Percentiles rank a stretch among this genome's conserved stretches.
Evolutionary conservation across 2,329 filamentous ascomycete species (phyloP).

Genomic region (Capronia americana): DNA sequence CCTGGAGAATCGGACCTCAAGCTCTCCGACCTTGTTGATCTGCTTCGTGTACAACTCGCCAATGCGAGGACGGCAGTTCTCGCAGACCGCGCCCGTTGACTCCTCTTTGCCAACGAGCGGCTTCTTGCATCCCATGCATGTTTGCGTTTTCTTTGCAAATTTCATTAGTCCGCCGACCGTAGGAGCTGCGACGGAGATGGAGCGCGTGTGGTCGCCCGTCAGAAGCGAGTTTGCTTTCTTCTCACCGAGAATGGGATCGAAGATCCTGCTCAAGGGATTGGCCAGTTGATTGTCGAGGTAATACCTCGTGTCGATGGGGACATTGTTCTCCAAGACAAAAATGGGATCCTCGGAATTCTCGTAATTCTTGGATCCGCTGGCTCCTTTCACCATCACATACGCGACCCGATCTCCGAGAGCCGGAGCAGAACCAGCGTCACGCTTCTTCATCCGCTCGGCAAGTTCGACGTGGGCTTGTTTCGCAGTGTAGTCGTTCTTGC

Average conservation of each 20-base stretch:
- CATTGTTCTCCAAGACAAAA: slow-evolving; percentile 94
- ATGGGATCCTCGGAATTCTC: slow-evolving; percentile 97
- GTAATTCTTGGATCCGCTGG: slow-evolving; percentile 89
- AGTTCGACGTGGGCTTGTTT: slow-evolving; percentile 98
- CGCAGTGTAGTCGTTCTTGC: slow-evolving; percentile 85
- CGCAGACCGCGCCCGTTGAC: slow-evolving; percentile 83
- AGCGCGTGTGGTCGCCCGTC: slow-evolving; percentile 91
- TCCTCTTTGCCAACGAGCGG: slow-evolving; percentile 82
- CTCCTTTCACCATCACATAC: slow-evolving; percentile 95
- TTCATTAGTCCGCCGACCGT: slow-evolving; percentile 96
- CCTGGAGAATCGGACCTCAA: slow-evolving; percentile 89
- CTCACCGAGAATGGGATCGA: slow-evolving; percentile 95
- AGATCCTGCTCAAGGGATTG: slow-evolving; percentile 92
- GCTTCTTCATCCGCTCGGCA: slow-evolving; percentile 94
- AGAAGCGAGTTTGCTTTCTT: slow-evolving; percentile 86
- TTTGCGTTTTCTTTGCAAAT: slow-evolving; percentile 96
- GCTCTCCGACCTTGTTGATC: slow-evolving; percentile 82
- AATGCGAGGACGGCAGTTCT: slow-evolving; percentile 80
- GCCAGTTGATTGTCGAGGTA: slow-evolving; percentile 98
- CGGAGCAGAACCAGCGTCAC: slow-evolving; percentile 91
- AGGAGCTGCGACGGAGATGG: slow-evolving; percentile 89
- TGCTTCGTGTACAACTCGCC: slow-evolving; percentile 95
- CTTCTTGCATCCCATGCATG: slow-evolving; percentile 99
- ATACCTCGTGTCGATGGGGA: slow-evolving; percentile 97
- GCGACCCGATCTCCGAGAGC: slow-evolving; percentile 93